A percentile compares a stretch with the other conserved stretches of the same genome.
These are phyloP conservation scores for Globisporangium solare DNA, from an alignment of 352 stramenopile genomes.

Conservation along the genomic window DNA sequence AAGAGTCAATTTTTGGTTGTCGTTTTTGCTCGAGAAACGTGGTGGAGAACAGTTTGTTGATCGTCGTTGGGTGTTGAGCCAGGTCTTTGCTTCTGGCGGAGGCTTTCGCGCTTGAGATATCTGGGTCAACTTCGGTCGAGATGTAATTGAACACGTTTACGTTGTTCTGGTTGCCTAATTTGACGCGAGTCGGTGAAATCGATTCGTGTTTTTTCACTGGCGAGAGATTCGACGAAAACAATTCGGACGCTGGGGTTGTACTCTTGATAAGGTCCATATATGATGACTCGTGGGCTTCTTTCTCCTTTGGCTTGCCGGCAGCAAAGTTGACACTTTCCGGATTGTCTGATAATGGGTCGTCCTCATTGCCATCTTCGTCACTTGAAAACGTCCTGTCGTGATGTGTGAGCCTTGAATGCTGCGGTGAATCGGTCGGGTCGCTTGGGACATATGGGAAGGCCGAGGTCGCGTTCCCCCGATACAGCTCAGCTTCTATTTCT, in stretches of 20 bases:
- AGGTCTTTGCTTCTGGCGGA: not conserved
- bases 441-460: not conserved
- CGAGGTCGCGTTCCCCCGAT: not conserved
- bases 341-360: not conserved
- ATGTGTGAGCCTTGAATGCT: slow-evolving; percentile 4
- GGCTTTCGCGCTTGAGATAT: not conserved
- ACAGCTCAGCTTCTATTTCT: slow-evolving; percentile 15
- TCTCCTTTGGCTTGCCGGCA: not conserved
- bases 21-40: not conserved
- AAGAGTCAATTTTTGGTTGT: not conserved
- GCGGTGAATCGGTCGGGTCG: not conserved
- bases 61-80: not conserved
- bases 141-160: slow-evolving; percentile 1
- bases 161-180: not conserved
- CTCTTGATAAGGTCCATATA: no score
- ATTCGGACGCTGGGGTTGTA: not conserved
- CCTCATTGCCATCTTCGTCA: slow-evolving; percentile 1
- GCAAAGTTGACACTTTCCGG: not conserved
- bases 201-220: slow-evolving; percentile 4
- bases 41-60: slow-evolving; percentile 7
- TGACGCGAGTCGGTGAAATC: not conserved
- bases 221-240: slow-evolving; percentile 1
- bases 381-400: slow-evolving; percentile 5
- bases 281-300: not conserved
- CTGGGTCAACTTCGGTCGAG: not conserved